Evolutionary conservation across 208 protist species (phyloP).

Genomic region (Leishmania tarentolae): DNA sequence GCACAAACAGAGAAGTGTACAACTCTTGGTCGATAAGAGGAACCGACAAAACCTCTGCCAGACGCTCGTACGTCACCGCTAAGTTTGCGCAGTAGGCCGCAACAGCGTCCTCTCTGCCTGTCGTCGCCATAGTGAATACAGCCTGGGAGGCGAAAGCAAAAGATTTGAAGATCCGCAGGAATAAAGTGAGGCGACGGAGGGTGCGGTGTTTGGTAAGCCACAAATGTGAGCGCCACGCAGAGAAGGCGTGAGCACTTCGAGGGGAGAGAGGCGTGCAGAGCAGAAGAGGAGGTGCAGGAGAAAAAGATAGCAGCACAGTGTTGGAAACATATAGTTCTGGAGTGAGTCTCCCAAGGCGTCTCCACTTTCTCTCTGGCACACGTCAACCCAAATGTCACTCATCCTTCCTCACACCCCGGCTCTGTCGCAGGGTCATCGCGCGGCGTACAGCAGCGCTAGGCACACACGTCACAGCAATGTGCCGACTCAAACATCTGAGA

Average conservation of each 20-base stretch:
- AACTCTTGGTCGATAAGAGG: constrained; percentile 41
- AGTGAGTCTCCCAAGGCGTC: background rate
- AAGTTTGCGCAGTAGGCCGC: constrained; percentile 23
- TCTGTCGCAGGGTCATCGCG: background rate
- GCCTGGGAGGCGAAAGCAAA: background rate
- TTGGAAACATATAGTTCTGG: background rate
- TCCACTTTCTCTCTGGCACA: background rate
- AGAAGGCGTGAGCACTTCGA: background rate
- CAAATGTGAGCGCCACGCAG: background rate
- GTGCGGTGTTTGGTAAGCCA: background rate
- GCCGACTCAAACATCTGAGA: background rate
- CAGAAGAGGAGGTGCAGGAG: background rate
- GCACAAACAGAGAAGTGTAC: constrained; percentile 38
- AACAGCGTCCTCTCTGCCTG: background rate
- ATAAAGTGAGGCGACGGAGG: background rate
- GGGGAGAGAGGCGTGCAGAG: background rate
- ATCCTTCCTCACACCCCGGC: background rate
- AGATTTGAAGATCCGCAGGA: no score
- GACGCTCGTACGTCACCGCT: constrained; percentile 22
- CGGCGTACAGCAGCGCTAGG: background rate
- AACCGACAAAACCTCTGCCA: constrained; percentile 25
- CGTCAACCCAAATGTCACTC: background rate
- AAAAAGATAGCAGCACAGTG: background rate
- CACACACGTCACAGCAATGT: background rate
- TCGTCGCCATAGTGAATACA: background rate